These are phyloP conservation scores for Meyerozyma sp. DNA, from an alignment of 1,139 yeast species.

Conservation along the genomic window DNA sequence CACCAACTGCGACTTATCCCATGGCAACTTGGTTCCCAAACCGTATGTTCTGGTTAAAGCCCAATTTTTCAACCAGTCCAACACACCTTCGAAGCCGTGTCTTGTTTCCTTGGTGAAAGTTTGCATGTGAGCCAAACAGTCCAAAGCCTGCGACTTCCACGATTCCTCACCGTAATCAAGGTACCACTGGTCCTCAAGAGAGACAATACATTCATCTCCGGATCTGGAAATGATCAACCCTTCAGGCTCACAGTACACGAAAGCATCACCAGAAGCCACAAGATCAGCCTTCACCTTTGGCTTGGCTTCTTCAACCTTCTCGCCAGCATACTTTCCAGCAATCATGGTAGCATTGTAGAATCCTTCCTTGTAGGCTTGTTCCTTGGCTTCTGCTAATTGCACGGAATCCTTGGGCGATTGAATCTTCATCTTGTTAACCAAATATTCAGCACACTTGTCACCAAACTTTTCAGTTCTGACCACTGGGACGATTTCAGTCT, in stretches of 20 bases:
- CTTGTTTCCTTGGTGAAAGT: constrained; percentile 80
- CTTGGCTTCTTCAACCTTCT: constrained; percentile 87
- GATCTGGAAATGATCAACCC: constrained; percentile 85
- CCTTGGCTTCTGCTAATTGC: constrained; percentile 88
- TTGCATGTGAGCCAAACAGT: constrained; percentile 73
- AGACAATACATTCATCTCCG: constrained; percentile 95
- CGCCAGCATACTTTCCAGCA: constrained; percentile 80
- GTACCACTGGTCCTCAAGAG: constrained; percentile 98
- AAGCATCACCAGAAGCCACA: constrained; percentile 73
- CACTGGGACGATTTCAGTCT: constrained; percentile 65
- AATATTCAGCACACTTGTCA: constrained; percentile 76
- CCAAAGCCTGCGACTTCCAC: constrained; percentile 86
- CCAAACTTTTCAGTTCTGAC: constrained; percentile 85
- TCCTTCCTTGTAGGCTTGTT: constrained; percentile 93
- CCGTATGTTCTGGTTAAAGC: constrained; percentile 97
- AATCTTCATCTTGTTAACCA: constrained; percentile 84
- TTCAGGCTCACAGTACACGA: constrained; percentile 94
- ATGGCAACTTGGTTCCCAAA: constrained; percentile 91
- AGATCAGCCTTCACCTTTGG: constrained; percentile 80
- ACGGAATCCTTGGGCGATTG: constrained; percentile 91
- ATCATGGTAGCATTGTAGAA: constrained; percentile 84
- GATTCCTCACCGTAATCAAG: constrained; percentile 93
- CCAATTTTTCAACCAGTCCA: constrained; percentile 98
- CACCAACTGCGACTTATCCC: constrained; percentile 92
- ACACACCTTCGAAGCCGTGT: constrained; percentile 89